phyloP scores from a whole-genome alignment of 768 basidiomycete species.

The Boletus vermiculosoides region DNA sequence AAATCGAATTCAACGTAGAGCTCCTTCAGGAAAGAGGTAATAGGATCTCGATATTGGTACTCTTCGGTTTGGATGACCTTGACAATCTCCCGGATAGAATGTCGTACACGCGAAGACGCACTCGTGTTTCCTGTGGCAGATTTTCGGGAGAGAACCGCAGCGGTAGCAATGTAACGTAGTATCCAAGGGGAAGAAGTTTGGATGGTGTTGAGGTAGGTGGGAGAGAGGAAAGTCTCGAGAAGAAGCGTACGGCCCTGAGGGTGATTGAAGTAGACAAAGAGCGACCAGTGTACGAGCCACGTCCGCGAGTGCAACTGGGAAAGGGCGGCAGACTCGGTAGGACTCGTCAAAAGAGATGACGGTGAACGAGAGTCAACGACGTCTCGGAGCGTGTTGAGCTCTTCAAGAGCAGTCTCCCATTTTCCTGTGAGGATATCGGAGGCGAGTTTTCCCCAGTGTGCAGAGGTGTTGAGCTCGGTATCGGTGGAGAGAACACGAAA shows the following conservation, averaged over 20 bases:
- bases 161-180: constrained; percentile 89
- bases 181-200: constrained; percentile 96
- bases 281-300: constrained; percentile 96
- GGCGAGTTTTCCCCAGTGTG: constrained; percentile 98
- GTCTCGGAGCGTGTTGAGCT: constrained; percentile 93
- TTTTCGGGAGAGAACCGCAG: constrained; percentile 89
- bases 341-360: constrained; percentile 43
- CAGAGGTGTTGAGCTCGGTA: constrained; percentile 88
- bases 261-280: constrained; percentile 99
- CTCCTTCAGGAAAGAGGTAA: constrained; percentile 91
- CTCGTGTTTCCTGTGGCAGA: constrained; percentile 48
- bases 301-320: constrained; percentile 91
- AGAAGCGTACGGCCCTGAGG: constrained; percentile 86
- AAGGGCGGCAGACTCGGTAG: constrained; percentile 66
- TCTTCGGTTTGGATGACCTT: constrained; percentile 94
- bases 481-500: constrained; percentile 97
- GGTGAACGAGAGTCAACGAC: constrained; percentile 79
- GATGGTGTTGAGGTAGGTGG: constrained; percentile 97
- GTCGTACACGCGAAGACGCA: constrained; percentile 70
- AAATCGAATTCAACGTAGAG: constrained; percentile 97
- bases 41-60: constrained; percentile 93
- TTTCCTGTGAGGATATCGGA: constrained; percentile 93
- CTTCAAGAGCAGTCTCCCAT: constrained; percentile 94
- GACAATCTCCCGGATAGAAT: constrained; percentile 88
- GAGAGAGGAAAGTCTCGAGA: constrained; percentile 94